These are phyloP conservation scores for Trichosporon ovoides DNA, from an alignment of 1,284 basidiomycete genomes.

Conservation along the genomic window DNA sequence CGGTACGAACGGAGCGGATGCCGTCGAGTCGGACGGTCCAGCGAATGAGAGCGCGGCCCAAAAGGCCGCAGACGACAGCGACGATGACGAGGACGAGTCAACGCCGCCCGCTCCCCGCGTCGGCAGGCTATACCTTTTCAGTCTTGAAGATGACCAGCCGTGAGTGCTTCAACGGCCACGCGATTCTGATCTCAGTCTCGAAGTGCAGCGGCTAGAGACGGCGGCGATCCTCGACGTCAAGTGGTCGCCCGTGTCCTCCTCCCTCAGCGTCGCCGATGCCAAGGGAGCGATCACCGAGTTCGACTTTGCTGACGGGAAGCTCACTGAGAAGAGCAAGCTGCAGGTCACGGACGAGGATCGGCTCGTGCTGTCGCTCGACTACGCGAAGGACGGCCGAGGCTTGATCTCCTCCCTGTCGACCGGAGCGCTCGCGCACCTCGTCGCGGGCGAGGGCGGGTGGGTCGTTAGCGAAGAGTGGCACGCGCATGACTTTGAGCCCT, in stretches of 20 bases:
- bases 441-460: conserved; percentile 47
- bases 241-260: conserved; percentile 58
- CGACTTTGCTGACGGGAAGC: background rate
- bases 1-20: background rate
- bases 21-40: background rate
- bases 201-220: conserved; percentile 64
- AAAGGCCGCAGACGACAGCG: background rate
- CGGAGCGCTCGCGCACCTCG: conserved; percentile 63
- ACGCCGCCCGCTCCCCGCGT: conserved; percentile 52
- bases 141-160: conserved; percentile 10
- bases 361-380: conserved; percentile 75
- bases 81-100: conserved; percentile 43
- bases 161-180: conserved; percentile 6
- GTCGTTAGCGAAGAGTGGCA: conserved; percentile 61
- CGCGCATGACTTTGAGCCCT: conserved; percentile 91
- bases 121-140: conserved; percentile 41
- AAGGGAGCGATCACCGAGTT: conserved; percentile 46
- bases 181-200: conserved; percentile 58
- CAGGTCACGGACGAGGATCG: conserved; percentile 5
- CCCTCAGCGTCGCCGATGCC: conserved; percentile 72
- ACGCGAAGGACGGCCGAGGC: background rate
- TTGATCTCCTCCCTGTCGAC: conserved; percentile 75
- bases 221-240: conserved; percentile 89
- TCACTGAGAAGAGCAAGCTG: background rate
- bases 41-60: background rate